A percentile compares a stretch with the other conserved stretches of the same genome.
phyloP scores from a whole-genome alignment of 495 filamentous ascomycete genomes.

The Penicillium subrubescens region DNA sequence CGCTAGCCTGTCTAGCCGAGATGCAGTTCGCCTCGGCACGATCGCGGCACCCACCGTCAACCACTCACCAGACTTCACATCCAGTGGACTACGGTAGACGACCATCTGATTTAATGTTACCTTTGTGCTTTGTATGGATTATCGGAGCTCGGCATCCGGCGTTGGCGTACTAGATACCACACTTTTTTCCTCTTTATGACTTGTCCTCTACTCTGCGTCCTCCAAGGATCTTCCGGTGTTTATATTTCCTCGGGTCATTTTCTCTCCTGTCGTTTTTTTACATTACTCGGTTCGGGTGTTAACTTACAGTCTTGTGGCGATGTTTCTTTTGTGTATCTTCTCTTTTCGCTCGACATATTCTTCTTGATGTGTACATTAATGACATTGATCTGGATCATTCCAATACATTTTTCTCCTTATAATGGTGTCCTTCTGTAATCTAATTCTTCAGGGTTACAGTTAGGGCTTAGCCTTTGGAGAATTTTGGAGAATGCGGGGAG shows the following conservation, averaged over 20 bases:
- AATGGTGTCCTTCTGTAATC: background rate
- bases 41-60: constrained; percentile 34
- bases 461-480: no score
- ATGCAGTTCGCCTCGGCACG: constrained; percentile 49
- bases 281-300: background rate
- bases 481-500: constrained; percentile 1
- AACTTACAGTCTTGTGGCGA: background rate
- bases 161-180: constrained; percentile 43
- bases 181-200: constrained; percentile 22
- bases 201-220: constrained; percentile 7
- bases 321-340: constrained; percentile 5
- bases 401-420: background rate
- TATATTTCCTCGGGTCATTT: constrained; percentile 10
- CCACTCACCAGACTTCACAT: constrained; percentile 15
- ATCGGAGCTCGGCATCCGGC: constrained; percentile 29
- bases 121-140: constrained; percentile 16
- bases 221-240: constrained; percentile 12
- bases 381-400: constrained; percentile 7
- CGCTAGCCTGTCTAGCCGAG: constrained; percentile 43
- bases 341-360: constrained; percentile 28
- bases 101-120: constrained; percentile 18
- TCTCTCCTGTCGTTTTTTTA: constrained; percentile 22
- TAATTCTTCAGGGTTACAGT: background rate
- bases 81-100: constrained; percentile 20
- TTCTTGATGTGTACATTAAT: constrained; percentile 39